Conservation (phyloP, 495 filamentous ascomycete genomes). For the Penicillium subrubescens region DNA sequence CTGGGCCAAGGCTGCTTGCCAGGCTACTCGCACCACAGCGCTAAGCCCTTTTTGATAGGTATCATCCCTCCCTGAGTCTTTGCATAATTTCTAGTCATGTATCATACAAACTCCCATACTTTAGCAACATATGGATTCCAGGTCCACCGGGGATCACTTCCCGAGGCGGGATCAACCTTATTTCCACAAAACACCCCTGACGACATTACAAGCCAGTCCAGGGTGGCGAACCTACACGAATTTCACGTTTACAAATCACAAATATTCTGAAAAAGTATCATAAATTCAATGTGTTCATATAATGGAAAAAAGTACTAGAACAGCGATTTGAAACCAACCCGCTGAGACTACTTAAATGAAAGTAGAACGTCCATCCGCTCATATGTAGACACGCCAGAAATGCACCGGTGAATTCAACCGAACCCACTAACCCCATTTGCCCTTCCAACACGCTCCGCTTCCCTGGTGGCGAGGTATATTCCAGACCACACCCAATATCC, state of each 20-base stretch:
- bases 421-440: not conserved
- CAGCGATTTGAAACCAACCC: not conserved
- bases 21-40: too few species aligned
- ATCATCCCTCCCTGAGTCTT: too few species aligned
- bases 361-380: constrained; percentile 4
- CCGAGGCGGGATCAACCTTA: not conserved
- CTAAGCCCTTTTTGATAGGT: too few species aligned
- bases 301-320: not conserved
- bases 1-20: too few species aligned
- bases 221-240: too few species aligned
- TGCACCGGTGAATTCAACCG: not conserved
- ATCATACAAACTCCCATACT: too few species aligned
- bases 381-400: constrained; percentile 17
- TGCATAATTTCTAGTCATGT: too few species aligned
- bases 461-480: not conserved
- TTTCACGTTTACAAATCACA: too few species aligned
- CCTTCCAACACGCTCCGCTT: not conserved
- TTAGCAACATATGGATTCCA: too few species aligned
- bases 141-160: too few species aligned
- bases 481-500: not conserved
- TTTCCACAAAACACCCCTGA: not conserved
- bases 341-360: not conserved
- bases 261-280: not conserved
- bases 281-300: not conserved
- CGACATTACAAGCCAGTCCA: not conserved